Evolutionary conservation across 352 stramenopile genomes (phyloP).

Genomic region (Plasmopara muralis): DNA sequence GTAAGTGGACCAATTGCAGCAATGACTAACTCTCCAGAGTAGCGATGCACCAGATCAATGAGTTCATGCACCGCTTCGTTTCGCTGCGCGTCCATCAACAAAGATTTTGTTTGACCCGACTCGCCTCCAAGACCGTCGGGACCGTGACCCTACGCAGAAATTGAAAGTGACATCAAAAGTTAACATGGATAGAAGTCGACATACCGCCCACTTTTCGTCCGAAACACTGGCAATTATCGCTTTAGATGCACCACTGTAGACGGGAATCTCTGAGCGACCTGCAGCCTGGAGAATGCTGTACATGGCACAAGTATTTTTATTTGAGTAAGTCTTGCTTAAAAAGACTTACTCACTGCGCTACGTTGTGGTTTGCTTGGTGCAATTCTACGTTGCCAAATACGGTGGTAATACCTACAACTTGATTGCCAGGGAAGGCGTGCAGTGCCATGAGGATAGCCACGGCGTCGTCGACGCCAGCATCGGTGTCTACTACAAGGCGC

Average conservation of each 20-base stretch:
- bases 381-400: slow-evolving; percentile 82
- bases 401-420: slow-evolving; percentile 64
- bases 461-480: slow-evolving; percentile 75
- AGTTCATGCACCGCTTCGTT: slow-evolving; percentile 69
- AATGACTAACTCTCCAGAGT: slow-evolving; percentile 68
- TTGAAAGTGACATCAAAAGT: not conserved
- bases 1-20: slow-evolving; percentile 68
- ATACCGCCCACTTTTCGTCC: slow-evolving; percentile 53
- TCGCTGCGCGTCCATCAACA: slow-evolving; percentile 21
- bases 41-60: slow-evolving; percentile 45
- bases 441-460: slow-evolving; percentile 69
- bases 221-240: slow-evolving; percentile 61
- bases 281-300: slow-evolving; percentile 57
- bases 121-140: slow-evolving; percentile 62
- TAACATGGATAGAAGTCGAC: not conserved
- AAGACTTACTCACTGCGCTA: slow-evolving; percentile 46
- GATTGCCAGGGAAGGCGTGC: slow-evolving; percentile 44
- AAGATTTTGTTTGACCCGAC: slow-evolving; percentile 32
- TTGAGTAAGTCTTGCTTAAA: not conserved
- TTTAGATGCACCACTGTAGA: slow-evolving; percentile 59
- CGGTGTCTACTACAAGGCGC: slow-evolving; percentile 69
- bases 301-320: not conserved
- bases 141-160: slow-evolving; percentile 42
- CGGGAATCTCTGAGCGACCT: slow-evolving; percentile 38
- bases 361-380: slow-evolving; percentile 78